Base-by-base conservation (phyloP, 2,329 filamentous ascomycete species). In the Penicillium palitans region DNA sequence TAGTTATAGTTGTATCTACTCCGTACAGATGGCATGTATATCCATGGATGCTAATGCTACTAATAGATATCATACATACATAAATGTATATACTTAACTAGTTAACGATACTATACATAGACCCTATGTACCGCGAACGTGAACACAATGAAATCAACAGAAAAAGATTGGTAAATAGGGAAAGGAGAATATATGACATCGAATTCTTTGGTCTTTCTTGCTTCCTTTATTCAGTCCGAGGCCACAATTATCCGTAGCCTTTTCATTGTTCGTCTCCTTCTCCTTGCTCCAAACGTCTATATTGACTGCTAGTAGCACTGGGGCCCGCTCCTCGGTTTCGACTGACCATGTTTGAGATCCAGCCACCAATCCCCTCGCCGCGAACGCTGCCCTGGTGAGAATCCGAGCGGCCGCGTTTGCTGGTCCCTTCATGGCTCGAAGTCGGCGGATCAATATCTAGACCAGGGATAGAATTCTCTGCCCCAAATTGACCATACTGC, bases 401-500 rank as follows among this genome's bases (percentile, higher is more conserved):
- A 21, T 66, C 65, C n/a, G 67, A 49, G 35, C 59, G 62, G 48
- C 78, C 73, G 12, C 79, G 74, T 70, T 84, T 85, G 54, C 81
- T 80, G 60, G 81, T 80, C 41, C 77, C 67, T 41, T 70, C 73
- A 44, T 81, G 75, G 29, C 78, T 74, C 2, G 90, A 80, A 50
- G 86, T 81, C 1, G 91, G 90, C 6, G 91, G 90, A 41, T 96
- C 87, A 57, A 97, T 90, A 67, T 91, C 87, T 57, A 97, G 81
- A 9, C 89, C 88, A 1, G 92, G 91, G 59, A 96, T 92, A 8
- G 87, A 86, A 63, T 81, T 85, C 5, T 89, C 85, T 1, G 88
- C 78, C 13, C 83, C 85, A 60, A 85, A 72, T 64, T 74, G 72
- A 19, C 69, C 72, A 64, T 70, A 74, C 44, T 70, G 73, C 53